phyloP scores from a whole-genome alignment of 306 rosid species.

The Hippophae tibetana region DNA sequence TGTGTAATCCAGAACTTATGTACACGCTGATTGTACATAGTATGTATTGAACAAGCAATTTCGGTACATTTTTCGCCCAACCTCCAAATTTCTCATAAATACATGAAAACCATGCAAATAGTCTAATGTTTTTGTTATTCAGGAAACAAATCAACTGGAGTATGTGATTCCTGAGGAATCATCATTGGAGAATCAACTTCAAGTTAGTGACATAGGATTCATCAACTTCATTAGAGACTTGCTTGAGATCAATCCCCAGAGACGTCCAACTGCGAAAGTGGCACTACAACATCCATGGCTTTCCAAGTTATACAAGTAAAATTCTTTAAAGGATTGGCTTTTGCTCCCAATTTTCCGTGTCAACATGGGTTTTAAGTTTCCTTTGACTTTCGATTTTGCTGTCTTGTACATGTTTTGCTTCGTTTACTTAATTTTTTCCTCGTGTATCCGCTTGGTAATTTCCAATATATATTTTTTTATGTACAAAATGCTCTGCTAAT shows the following conservation, averaged over 20 bases:
- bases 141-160: constrained; percentile 80
- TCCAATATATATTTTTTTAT: background rate
- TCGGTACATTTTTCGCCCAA: too few species aligned
- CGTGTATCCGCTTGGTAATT: background rate
- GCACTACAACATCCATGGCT: constrained; percentile 97
- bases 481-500: constrained; percentile 9
- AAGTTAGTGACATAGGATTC: constrained; percentile 44
- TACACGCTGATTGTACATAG: too few species aligned
- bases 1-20: too few species aligned
- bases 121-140: constrained; percentile 5
- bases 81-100: background rate
- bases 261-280: constrained; percentile 63
- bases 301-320: constrained; percentile 42
- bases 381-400: constrained; percentile 13
- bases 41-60: too few species aligned
- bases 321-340: constrained; percentile 18
- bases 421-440: background rate
- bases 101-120: background rate
- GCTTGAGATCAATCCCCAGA: constrained; percentile 63
- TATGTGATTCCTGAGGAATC: constrained; percentile 77
- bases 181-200: constrained; percentile 65
- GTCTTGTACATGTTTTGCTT: constrained; percentile 9
- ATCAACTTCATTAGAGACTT: constrained; percentile 55
- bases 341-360: constrained; percentile 3
- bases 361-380: too few species aligned